Base-by-base conservation (phyloP, 106 monocot genomes). In the Xerophyta viscosa region DNA sequence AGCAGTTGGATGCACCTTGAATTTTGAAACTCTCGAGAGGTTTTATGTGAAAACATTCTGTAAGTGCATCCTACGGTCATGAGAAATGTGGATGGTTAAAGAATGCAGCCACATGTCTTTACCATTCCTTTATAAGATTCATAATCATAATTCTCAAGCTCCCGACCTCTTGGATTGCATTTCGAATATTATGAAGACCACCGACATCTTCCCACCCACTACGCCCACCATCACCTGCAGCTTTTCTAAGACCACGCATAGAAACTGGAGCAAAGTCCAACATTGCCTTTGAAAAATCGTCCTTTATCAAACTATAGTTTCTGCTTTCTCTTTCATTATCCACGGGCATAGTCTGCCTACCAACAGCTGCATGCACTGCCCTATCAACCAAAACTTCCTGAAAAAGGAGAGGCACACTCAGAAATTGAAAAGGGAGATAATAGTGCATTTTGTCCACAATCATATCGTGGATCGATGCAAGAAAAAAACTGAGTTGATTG, bases 161-260 rank as follows among this genome's bases (percentile, higher is more conserved):
- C n/a, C n/a, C n/a, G n/a, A 98, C 98, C 98, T 98, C 98, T 77
- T 98, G 75, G 54, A 98, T 98, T 43, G 77, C 71, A 41, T 62
- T 86, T 6, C 73, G 31, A 20, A 77, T 77, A 21, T 84, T 86
- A 63, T 7, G 47, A 60, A 98, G 90, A 25, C 98, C 98, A 44
- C 98, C 98, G 66, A 98, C 86, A 80, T 90, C 86, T 24, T 65
- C 79, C 98, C 98, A 98, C 18, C 98, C 90, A 74, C 58, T 71
- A 56, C 61, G 74, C 18, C 61, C 79, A 62, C 76, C 82, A 58
- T 86, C 82, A 61, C 71, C 62, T 55, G 73, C 50, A 63, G 62
- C 36, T 54, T 90, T 90, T 54, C 73, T 82, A 20, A 98, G 62
- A 42, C 82, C 89, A 49, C 90, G 81, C 98, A 98, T 98, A 8